phyloP scores from a whole-genome alignment of 2,329 filamentous ascomycete genomes.

The Meredithiella fracta region DNA sequence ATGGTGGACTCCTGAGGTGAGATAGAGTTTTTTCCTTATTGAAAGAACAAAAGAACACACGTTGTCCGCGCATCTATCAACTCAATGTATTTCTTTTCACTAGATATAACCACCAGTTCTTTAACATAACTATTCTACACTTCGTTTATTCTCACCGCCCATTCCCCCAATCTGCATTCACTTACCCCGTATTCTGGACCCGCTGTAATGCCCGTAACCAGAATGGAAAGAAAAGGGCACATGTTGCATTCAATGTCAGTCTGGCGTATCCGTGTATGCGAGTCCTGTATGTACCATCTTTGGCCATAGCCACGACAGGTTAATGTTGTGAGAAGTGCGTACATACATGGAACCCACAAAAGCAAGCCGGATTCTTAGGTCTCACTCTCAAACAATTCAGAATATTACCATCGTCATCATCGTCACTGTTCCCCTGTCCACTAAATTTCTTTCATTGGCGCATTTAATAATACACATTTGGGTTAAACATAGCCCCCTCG shows the following conservation, averaged over 20 bases:
- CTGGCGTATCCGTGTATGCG: not conserved
- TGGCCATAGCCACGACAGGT: not conserved
- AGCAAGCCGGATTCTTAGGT: no score
- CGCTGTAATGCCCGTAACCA: not conserved
- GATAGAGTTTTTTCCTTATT: no score
- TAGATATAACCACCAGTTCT: not conserved
- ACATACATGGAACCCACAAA: not conserved
- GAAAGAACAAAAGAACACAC: no score
- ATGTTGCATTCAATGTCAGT: not conserved
- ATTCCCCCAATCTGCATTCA: not conserved
- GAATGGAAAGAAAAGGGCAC: not conserved
- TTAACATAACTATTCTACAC: not conserved
- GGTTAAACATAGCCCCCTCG: not conserved
- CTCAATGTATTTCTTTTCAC: not conserved
- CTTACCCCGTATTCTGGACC: constrained; percentile 1
- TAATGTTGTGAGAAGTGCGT: not conserved
- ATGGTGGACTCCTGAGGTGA: no score
- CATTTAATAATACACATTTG: not conserved
- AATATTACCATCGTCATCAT: no score
- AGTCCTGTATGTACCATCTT: constrained; percentile 1
- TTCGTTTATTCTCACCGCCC: not conserved
- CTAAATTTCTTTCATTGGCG: not conserved
- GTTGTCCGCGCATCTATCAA: no score
- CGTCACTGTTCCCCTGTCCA: no score
- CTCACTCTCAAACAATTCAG: no score